Percentiles rank a stretch among this genome's conserved stretches.
These are phyloP conservation scores for Baudoinia panamericana DNA, from an alignment of 495 filamentous ascomycete species.

Conservation along the genomic window DNA sequence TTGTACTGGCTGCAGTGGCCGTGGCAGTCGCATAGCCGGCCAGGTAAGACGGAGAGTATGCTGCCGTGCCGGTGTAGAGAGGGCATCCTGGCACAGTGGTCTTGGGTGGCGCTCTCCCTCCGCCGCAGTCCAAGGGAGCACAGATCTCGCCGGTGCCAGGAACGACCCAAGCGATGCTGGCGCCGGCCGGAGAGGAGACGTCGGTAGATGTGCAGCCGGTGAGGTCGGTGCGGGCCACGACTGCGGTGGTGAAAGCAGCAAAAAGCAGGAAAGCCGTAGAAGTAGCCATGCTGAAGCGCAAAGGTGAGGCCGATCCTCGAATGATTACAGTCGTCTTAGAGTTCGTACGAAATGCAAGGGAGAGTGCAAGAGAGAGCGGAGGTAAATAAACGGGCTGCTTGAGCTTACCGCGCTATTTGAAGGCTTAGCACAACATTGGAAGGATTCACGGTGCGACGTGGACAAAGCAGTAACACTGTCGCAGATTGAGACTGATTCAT, in stretches of 20 bases:
- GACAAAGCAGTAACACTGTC: too few relatives aligned
- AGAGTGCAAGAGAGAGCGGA: too few relatives aligned
- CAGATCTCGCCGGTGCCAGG: slow-evolving; percentile 48
- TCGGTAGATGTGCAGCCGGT: slow-evolving; percentile 34
- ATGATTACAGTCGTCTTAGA: too few relatives aligned
- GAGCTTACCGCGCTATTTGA: too few relatives aligned
- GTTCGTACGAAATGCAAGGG: too few relatives aligned
- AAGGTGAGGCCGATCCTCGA: too few relatives aligned
- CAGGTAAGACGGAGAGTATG: slow-evolving; percentile 38
- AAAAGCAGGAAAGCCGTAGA: slow-evolving; percentile 9
- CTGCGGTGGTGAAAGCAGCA: slow-evolving; percentile 22
- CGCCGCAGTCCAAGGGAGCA: slow-evolving; percentile 49
- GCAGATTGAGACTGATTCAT: too few relatives aligned
- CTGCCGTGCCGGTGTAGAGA: slow-evolving; percentile 43
- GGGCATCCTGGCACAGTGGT: slow-evolving; percentile 47
- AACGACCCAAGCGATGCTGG: slow-evolving; percentile 40
- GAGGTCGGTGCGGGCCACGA: slow-evolving; percentile 35
- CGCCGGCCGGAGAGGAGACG: slow-evolving; percentile 28
- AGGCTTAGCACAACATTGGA: too few relatives aligned
- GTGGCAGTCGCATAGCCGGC: slow-evolving; percentile 24
- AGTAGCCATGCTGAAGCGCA: slow-evolving; percentile 10
- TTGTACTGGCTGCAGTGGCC: not conserved
- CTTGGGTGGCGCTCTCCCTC: slow-evolving; percentile 47
- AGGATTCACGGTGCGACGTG: too few relatives aligned
- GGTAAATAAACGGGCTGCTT: too few relatives aligned